Evolutionary conservation across 345 rosid species (phyloP), one percentile per base, ranked within the genome.

Genomic region (Raphanus raphanistrum): DNA sequence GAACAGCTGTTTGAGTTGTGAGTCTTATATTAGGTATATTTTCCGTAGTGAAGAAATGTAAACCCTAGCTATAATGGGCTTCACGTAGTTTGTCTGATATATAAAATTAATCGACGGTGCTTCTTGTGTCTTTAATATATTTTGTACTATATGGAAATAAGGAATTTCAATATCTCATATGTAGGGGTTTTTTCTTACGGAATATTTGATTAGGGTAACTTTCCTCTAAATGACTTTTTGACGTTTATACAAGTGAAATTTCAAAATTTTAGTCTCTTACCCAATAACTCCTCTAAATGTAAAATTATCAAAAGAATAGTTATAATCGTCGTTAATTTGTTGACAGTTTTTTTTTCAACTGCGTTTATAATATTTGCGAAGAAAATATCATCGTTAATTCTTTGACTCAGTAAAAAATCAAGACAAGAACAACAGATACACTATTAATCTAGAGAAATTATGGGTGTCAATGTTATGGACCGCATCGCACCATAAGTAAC

Each of bases 1-100:
- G 43, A 73, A 63, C 45, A 32, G 31, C 38, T 63, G 48, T 31
- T 73, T 63, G 60, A 13, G 54, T 75, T 63, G 77, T 63, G 17
- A 36, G 29, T 64, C 35, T n/a, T 31, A 21, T 43, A 15, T 11
- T 13, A 74, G 59, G 17, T 74, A 55, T 54, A 4, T 27, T 29
- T 52, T 5, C 21, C 55, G 55, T 48, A 48, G 55, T 48, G 55
- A 48, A 48, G 55, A 13, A 48, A 48, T 48, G 55, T 48, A 48
- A 48, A n/a, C 55, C 55, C 55, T 48, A 48, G 55, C 52, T 45
- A 45, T 45, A 45, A 45, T 48, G 55, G 54, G 17, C 7, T 48
- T 48, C 55, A 45, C 15, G 54, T 13, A 13, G 54, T 45, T 45
- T 45, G 54, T 45, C 54, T 45, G 16, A 45, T 45, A 45, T 45